These are phyloP conservation scores for Epichloe baconii DNA, from an alignment of 2,329 filamentous ascomycete genomes.

Conservation along the genomic window DNA sequence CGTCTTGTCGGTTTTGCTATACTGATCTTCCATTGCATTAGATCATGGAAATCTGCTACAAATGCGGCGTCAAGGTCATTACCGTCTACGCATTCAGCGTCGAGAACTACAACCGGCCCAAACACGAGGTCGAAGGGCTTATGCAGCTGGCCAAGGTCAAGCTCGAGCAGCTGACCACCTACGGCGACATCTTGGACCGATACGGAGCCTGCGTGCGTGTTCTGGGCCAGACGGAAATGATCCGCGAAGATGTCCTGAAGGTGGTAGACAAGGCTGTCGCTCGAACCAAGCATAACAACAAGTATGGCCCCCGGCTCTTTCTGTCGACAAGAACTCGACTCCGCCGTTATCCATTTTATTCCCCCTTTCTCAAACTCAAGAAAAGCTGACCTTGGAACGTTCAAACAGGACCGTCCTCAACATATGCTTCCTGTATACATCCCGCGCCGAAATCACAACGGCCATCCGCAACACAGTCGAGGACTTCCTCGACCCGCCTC, in stretches of 20 bases:
- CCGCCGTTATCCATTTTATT: background rate
- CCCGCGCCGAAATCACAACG: slow-evolving; percentile 84
- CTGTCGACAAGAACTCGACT: background rate
- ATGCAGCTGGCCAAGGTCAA: slow-evolving; percentile 98
- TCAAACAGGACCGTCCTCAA: slow-evolving; percentile 51
- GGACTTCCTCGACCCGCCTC: slow-evolving; percentile 65
- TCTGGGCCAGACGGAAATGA: slow-evolving; percentile 69
- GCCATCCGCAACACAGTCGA: slow-evolving; percentile 79
- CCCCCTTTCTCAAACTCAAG: background rate
- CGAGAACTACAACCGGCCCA: slow-evolving; percentile 95
- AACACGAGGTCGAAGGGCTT: slow-evolving; percentile 89
- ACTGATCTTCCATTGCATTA: slow-evolving; percentile 17
- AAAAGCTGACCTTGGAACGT: slow-evolving; percentile 4
- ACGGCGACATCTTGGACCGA: slow-evolving; percentile 82
- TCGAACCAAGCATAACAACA: slow-evolving; percentile 75
- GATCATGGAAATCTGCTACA: slow-evolving; percentile 97
- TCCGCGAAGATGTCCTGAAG: slow-evolving; percentile 77
- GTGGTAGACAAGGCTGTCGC: slow-evolving; percentile 78
- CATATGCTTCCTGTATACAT: slow-evolving; percentile 96
- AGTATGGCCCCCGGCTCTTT: slow-evolving; percentile 29
- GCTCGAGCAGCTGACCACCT: slow-evolving; percentile 78
- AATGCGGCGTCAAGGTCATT: slow-evolving; percentile 88
- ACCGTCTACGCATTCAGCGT: slow-evolving; percentile 98
- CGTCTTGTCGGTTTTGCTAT: background rate
- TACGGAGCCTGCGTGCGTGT: slow-evolving; percentile 84